Evolutionary conservation across 139 green algal species (phyloP), one percentile per base, ranked within the genome.

Genomic region (Chlamydomonas sp.): DNA sequence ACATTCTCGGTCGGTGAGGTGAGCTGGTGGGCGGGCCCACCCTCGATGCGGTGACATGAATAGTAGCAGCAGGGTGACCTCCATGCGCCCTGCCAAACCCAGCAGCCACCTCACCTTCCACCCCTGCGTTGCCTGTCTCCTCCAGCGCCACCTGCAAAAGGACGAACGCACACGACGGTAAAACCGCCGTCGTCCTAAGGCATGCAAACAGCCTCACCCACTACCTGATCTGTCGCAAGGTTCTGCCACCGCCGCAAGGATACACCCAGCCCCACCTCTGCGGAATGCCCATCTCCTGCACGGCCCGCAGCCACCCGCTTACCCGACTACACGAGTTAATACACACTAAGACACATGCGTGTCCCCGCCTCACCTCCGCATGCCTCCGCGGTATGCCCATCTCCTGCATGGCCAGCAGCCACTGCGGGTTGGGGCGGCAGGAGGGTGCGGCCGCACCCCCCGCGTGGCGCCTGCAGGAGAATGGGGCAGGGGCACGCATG

Each of bases 261-360:
- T 20, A 31, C 2, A 31, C 57, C 5, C 18, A 64, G 73, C 5
- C 57, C 59, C 31, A 75, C 63, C 7, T 91, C 49, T 77, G 64
- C 5, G 96, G 92, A 68, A 99, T 97, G 81, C 97, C 97, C 95
- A 99, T 98, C 76, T 98, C 97, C 12, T 96, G 75, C 93, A 99
- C 95, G 15, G 93, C 91, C 14, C 92, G 88, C 62, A 99, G 91
- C 77, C 66, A 80, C 66, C 66, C 66, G 66, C 66, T 12, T 15
- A 72, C 12, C 14, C 66, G 12, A 72, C 66, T 12, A 12, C 66
- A 15, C 66, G 12, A 15, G 12, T 72, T 20, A 12, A 12, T 20
- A 72, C 66, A 72, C 66, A 15, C 66, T 15, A 72, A 12, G 66
- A 72, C 66, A 72, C 66, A 12, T 72, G 12, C 12, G 12, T 72